These are phyloP conservation scores for Puccinia hordei DNA, from an alignment of 1,284 basidiomycete genomes.

Conservation along the genomic window DNA sequence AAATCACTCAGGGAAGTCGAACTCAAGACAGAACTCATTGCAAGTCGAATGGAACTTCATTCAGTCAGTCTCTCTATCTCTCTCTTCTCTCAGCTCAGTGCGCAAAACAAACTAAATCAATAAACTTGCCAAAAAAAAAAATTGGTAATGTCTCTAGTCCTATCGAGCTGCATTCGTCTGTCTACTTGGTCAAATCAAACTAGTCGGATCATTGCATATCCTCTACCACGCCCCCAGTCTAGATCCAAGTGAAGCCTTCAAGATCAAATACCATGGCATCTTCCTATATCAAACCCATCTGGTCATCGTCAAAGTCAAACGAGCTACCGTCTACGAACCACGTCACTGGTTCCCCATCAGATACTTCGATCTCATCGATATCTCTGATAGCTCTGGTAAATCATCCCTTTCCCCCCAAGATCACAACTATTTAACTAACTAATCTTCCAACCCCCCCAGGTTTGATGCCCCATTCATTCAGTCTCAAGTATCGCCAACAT, in stretches of 20 bases:
- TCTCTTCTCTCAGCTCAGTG: not conserved
- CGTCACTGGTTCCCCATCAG: slow-evolving; percentile 78
- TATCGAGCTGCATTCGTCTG: slow-evolving; percentile 65
- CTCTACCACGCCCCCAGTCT: slow-evolving; percentile 65
- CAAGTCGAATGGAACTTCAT: slow-evolving; percentile 51
- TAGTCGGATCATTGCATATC: slow-evolving; percentile 80
- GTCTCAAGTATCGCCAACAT: slow-evolving; percentile 47
- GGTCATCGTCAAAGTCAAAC: slow-evolving; percentile 77
- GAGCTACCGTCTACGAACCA: slow-evolving; percentile 74
- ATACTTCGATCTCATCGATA: slow-evolving; percentile 54
- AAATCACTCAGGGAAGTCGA: slow-evolving; percentile 67
- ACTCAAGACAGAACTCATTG: slow-evolving; percentile 67
- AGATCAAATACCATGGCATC: slow-evolving; percentile 81
- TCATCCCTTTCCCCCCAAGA: not conserved
- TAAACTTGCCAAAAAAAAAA: too few relatives aligned
- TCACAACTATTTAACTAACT: not conserved
- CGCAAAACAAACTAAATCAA: too few relatives aligned
- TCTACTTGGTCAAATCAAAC: slow-evolving; percentile 71
- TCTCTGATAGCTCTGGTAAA: slow-evolving; percentile 54
- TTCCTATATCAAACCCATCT: slow-evolving; percentile 85
- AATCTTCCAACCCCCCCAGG: slow-evolving; percentile 4
- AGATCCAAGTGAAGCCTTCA: slow-evolving; percentile 63
- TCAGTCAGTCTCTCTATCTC: slow-evolving; percentile 38
- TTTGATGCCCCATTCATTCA: slow-evolving; percentile 50
- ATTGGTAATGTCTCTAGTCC: slow-evolving; percentile 54